Evolutionary conservation across 1,139 yeast genomes (phyloP).

Genomic region (Diutina rugosa): DNA sequence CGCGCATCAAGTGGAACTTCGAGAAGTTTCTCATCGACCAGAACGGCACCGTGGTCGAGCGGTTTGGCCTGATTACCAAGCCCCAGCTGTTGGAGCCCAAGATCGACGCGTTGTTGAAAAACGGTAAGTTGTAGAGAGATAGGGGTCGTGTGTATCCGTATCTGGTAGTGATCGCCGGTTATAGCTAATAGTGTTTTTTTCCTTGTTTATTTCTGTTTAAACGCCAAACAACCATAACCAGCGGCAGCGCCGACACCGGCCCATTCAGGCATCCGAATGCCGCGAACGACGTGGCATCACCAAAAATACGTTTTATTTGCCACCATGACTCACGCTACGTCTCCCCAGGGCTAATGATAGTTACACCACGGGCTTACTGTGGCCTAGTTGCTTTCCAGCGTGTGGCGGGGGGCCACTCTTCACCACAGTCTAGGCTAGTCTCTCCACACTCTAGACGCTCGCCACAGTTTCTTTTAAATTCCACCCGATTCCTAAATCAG

Average conservation of each 20-base stretch:
- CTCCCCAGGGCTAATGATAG: too few species aligned
- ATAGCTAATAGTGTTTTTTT: neutral
- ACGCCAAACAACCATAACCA: neutral
- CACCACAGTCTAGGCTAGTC: neutral
- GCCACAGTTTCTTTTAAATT: neutral
- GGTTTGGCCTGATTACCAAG: constrained; percentile 30
- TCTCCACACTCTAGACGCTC: neutral
- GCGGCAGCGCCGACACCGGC: neutral
- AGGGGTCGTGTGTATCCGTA: neutral
- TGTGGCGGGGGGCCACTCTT: too few species aligned
- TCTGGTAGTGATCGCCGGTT: neutral
- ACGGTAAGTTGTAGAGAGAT: neutral
- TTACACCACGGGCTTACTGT: too few species aligned
- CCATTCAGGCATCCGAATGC: neutral
- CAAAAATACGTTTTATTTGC: too few species aligned
- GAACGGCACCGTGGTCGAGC: constrained; percentile 31
- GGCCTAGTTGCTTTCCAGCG: too few species aligned
- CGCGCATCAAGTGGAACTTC: constrained; percentile 37
- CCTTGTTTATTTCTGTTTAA: neutral
- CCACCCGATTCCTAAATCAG: neutral
- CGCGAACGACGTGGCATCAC: too few species aligned
- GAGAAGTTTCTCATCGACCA: constrained; percentile 35
- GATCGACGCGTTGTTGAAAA: constrained; percentile 26
- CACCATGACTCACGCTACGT: too few species aligned
- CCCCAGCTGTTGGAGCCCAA: constrained; percentile 22